Evolutionary conservation across 192 early-diverging fungal genomes (phyloP).

Genomic region (Dissophora ornata): DNA sequence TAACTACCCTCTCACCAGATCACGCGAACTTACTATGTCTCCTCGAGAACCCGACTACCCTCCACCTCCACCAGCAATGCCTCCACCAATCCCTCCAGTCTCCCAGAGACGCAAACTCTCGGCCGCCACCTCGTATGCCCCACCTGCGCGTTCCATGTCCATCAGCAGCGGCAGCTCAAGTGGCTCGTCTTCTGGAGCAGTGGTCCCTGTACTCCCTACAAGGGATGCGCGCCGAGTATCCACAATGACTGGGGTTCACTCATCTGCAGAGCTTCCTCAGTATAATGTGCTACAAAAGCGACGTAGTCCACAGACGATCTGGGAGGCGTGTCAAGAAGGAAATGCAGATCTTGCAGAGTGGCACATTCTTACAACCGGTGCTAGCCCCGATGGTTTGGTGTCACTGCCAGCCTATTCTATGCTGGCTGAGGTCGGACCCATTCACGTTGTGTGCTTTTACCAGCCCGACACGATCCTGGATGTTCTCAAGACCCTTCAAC

Average conservation of each 20-base stretch:
- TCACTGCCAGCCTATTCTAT: constrained; percentile 40
- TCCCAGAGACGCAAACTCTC: constrained; percentile 43
- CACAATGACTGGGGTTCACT: constrained; percentile 18
- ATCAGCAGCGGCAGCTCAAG: constrained; percentile 46
- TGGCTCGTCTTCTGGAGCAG: constrained; percentile 21
- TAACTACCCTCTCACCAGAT: constrained; percentile 11
- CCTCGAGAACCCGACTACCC: constrained; percentile 47
- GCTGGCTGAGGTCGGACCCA: constrained; percentile 43
- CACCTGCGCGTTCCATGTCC: constrained; percentile 41
- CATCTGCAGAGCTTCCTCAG: constrained; percentile 19
- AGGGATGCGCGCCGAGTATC: constrained; percentile 41
- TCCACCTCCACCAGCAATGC: constrained; percentile 37
- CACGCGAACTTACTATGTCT: constrained; percentile 29
- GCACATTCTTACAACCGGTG: constrained; percentile 38
- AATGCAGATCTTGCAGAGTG: constrained; percentile 41
- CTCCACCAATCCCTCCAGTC: constrained; percentile 48
- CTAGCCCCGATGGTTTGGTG: constrained; percentile 13
- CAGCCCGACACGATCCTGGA: constrained; percentile 43
- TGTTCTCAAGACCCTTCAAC: constrained; percentile 39
- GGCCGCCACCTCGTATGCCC: constrained; percentile 10
- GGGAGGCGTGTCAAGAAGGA: constrained; percentile 51
- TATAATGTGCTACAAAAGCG: constrained; percentile 16
- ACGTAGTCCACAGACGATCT: constrained; percentile 27
- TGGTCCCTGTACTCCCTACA: constrained; percentile 23
- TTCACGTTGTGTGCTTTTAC: constrained; percentile 46